A percentile compares a stretch with the other conserved stretches of the same genome.
Conservation (phyloP, 2,329 filamentous ascomycete genomes). For the Pseudogymnoascus sp. region DNA sequence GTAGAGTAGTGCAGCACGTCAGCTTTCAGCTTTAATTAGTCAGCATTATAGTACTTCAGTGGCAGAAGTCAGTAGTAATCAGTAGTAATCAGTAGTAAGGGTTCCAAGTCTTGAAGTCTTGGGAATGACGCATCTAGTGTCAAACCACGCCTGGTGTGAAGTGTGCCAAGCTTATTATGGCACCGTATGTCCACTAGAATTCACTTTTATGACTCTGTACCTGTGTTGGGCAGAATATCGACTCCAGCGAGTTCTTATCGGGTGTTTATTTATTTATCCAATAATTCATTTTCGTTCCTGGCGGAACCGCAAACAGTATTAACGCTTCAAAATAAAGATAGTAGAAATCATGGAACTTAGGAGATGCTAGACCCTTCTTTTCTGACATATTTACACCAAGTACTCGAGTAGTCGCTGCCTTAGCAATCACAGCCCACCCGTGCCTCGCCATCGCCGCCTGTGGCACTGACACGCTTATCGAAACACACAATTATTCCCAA, state of each 20-base stretch:
- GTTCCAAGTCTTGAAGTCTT: neutral
- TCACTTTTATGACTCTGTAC: neutral
- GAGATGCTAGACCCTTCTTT: neutral
- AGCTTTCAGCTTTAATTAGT: neutral
- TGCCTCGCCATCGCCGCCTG: neutral
- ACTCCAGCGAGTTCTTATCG: neutral
- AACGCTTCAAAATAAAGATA: neutral
- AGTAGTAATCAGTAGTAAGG: too few relatives aligned
- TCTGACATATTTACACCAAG: neutral
- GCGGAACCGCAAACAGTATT: neutral
- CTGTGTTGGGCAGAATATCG: neutral
- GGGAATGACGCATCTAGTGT: neutral
- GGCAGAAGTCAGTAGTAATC: neutral
- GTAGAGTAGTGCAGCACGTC: neutral
- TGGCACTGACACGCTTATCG: slow-evolving; percentile 1
- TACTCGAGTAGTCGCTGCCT: neutral
- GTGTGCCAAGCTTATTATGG: neutral
- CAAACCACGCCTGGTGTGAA: neutral
- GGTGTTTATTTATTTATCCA: neutral
- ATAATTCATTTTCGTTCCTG: neutral
- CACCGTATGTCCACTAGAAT: neutral
- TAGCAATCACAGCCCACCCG: neutral
- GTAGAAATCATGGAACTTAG: neutral
- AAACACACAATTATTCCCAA: neutral
- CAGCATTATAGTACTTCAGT: neutral